Percentiles rank a stretch among this genome's conserved stretches.
Conservation (phyloP, 2,329 filamentous ascomycete species). For the Beauveria caledonica region DNA sequence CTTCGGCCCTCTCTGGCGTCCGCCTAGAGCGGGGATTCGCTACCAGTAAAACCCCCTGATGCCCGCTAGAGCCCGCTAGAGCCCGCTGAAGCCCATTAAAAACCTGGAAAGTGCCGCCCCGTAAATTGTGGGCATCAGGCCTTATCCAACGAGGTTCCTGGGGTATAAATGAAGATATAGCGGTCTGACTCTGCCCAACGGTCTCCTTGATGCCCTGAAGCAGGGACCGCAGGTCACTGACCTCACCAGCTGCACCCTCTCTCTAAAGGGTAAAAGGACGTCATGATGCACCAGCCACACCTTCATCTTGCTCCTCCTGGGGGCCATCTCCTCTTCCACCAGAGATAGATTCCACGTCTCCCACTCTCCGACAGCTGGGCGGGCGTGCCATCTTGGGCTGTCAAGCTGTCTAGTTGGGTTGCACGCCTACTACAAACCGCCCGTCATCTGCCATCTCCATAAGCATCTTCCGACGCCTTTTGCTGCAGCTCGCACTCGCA, state of each 20-base stretch:
- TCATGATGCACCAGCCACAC: constrained; percentile 7
- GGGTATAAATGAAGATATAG: not conserved
- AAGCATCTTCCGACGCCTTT: not conserved
- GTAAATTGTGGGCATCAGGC: not conserved
- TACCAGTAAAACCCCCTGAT: no score
- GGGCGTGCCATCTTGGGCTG: not conserved
- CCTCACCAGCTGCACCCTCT: not conserved
- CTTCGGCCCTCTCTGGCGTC: not conserved
- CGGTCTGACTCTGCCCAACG: not conserved
- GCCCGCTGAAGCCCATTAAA: not conserved
- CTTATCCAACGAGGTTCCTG: not conserved
- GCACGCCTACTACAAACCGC: not conserved
- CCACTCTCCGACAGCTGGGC: not conserved
- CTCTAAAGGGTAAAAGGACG: not conserved
- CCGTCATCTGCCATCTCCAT: not conserved
- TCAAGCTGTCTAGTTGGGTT: not conserved
- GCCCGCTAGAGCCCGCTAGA: not conserved
- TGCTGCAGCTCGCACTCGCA: constrained; percentile 5
- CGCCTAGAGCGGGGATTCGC: not conserved
- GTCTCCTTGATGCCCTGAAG: not conserved
- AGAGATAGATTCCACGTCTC: not conserved
- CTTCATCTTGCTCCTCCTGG: not conserved
- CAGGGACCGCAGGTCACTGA: not conserved
- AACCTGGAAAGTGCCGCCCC: constrained; percentile 10
- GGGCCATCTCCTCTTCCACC: not conserved